These are phyloP conservation scores for Uromyces viciae-fabae DNA, from an alignment of 1,284 basidiomycete species.

Conservation along the genomic window DNA sequence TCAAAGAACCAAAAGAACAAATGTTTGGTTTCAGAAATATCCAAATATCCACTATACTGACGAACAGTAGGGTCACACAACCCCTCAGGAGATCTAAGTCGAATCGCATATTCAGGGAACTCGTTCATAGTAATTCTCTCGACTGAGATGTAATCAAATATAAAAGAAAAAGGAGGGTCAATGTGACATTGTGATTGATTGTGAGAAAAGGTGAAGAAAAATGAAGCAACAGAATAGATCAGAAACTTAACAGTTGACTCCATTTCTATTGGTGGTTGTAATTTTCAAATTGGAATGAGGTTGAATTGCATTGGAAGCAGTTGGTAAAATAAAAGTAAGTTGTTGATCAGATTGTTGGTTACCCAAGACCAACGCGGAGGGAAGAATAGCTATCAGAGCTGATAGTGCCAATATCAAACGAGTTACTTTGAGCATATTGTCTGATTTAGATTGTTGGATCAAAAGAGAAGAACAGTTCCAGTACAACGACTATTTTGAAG, in stretches of 20 bases:
- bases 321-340: constrained; percentile 21
- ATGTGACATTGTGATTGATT: background rate
- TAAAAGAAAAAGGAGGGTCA: background rate
- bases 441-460: no score
- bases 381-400: background rate
- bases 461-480: no score
- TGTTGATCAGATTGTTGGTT: constrained; percentile 19
- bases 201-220: background rate
- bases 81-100: constrained; percentile 27
- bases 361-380: background rate
- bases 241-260: constrained; percentile 33
- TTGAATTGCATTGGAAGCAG: background rate
- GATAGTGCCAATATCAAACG: no score
- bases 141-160: background rate
- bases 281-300: constrained; percentile 25
- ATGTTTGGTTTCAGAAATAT: constrained; percentile 54
- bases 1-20: constrained; percentile 57
- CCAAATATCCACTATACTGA: constrained; percentile 55
- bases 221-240: background rate
- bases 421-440: no score
- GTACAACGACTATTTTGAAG: no score
- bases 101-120: constrained; percentile 41
- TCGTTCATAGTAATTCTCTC: constrained; percentile 37
- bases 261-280: constrained; percentile 7
- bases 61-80: constrained; percentile 54